phyloP scores from a whole-genome alignment of 306 rosid species.

The Pterocarpus santalinus region DNA sequence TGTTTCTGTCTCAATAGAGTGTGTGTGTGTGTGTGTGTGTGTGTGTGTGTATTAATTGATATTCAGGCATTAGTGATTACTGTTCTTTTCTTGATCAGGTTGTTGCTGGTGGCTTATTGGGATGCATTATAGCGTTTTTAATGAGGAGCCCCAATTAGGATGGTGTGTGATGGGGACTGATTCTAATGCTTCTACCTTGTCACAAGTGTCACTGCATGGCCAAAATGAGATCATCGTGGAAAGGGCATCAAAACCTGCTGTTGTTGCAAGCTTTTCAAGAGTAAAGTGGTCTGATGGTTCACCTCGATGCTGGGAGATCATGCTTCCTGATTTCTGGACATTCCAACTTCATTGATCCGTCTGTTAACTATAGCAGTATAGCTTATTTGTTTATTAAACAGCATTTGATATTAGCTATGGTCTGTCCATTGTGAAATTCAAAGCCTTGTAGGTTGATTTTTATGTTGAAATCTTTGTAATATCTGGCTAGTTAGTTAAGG shows the following conservation, averaged over 20 bases:
- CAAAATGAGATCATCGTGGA: slow-evolving; percentile 32
- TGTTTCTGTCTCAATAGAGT: not conserved
- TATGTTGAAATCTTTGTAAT: not conserved
- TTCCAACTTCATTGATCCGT: not conserved
- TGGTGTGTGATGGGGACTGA: slow-evolving; percentile 24
- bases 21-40: too few species aligned
- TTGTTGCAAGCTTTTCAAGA: slow-evolving; percentile 39
- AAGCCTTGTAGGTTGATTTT: slow-evolving; percentile 11
- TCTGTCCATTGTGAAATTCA: not conserved
- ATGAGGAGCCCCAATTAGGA: slow-evolving; percentile 52
- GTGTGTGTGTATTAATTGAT: not conserved
- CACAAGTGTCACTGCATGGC: slow-evolving; percentile 17
- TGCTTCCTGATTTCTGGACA: slow-evolving; percentile 14
- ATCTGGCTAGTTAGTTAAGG: slow-evolving; percentile 3
- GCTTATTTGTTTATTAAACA: slow-evolving; percentile 14
- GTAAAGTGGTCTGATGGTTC: slow-evolving; percentile 36
- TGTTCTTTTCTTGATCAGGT: slow-evolving; percentile 58
- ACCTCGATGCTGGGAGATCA: slow-evolving; percentile 39
- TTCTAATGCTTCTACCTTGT: slow-evolving; percentile 37
- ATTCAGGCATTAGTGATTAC: not conserved
- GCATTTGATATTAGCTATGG: not conserved
- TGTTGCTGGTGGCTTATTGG: slow-evolving; percentile 81
- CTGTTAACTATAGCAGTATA: slow-evolving; percentile 24
- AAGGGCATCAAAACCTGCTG: slow-evolving; percentile 20
- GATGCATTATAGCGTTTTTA: slow-evolving; percentile 74